These are phyloP conservation scores for Plasmodium reichenowi DNA, from an alignment of 169 alveolate genomes.

Conservation along the genomic window DNA sequence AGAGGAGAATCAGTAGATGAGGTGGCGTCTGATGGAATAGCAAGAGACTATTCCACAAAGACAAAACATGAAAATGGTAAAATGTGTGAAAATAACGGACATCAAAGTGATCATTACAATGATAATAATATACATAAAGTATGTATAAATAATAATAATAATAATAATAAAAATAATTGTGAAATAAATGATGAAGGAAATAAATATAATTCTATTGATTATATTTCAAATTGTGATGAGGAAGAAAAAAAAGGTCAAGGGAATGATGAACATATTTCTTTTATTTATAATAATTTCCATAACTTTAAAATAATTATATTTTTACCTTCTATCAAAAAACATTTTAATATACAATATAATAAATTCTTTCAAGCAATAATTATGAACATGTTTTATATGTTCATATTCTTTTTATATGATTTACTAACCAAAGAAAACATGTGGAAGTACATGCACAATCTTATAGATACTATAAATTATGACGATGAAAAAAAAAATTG, in stretches of 20 bases:
- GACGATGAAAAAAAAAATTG: not conserved
- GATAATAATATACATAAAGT: not conserved
- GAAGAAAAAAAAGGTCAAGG: not conserved
- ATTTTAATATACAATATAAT: slow-evolving; percentile 62
- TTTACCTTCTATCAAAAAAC: slow-evolving; percentile 57
- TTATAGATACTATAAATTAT: slow-evolving; percentile 23
- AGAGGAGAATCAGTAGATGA: too few relatives aligned
- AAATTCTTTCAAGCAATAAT: slow-evolving; percentile 73
- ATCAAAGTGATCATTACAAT: not conserved
- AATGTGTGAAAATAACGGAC: too few relatives aligned
- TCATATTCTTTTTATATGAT: slow-evolving; percentile 37
- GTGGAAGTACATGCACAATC: slow-evolving; percentile 23
- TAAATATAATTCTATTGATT: not conserved
- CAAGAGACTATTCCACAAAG: too few relatives aligned
- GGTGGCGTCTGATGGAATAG: not conserved
- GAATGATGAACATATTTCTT: slow-evolving; percentile 13
- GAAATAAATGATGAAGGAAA: not conserved
- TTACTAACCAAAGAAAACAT: slow-evolving; percentile 36
- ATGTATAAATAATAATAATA: not conserved
- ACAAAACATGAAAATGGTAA: too few relatives aligned
- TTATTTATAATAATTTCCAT: slow-evolving; percentile 14
- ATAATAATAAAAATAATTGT: not conserved
- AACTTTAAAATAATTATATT: slow-evolving; percentile 61
- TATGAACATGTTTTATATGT: slow-evolving; percentile 58
- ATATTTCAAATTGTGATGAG: not conserved